Conservation (phyloP, 2,329 filamentous ascomycete genomes). For the Fonsecaea monophora region DNA sequence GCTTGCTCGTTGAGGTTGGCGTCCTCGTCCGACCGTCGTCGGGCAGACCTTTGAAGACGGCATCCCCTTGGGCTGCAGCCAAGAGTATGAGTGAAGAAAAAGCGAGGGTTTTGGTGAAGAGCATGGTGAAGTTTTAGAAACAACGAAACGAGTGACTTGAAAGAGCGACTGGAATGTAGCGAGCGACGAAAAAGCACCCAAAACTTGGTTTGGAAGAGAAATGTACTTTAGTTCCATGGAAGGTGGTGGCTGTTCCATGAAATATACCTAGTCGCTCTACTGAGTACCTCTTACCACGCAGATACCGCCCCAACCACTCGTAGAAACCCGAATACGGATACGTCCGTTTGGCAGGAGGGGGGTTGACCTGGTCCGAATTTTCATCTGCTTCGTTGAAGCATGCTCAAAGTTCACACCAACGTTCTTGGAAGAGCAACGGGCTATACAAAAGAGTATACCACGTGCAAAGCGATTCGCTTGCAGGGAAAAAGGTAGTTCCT, state of each 20-base stretch:
- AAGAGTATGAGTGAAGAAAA: constrained; percentile 29
- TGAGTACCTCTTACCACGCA: too few relatives aligned
- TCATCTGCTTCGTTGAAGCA: not conserved
- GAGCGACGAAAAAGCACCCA: constrained; percentile 4
- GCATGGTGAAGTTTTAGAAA: constrained; percentile 26
- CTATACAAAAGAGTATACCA: not conserved
- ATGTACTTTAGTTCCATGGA: not conserved
- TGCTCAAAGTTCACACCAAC: not conserved
- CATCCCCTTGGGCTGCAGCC: constrained; percentile 28
- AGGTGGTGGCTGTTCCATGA: not conserved
- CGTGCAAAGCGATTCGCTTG: not conserved
- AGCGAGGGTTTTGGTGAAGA: constrained; percentile 25
- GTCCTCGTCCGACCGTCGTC: constrained; percentile 14
- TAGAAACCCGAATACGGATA: constrained; percentile 24
- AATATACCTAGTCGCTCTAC: constrained; percentile 8
- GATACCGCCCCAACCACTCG: not conserved
- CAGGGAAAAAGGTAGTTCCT: not conserved
- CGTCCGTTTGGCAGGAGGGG: not conserved
- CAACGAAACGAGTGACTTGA: constrained; percentile 18
- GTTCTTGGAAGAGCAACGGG: not conserved
- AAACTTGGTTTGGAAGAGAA: not conserved
- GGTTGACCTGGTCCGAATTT: constrained; percentile 9
- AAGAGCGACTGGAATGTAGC: constrained; percentile 7
- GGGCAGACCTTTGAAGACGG: constrained; percentile 22
- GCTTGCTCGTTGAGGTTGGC: constrained; percentile 18